Evolutionary conservation across 208 protist genomes (phyloP).

Genomic region (Balamuthia mandrillaris): DNA sequence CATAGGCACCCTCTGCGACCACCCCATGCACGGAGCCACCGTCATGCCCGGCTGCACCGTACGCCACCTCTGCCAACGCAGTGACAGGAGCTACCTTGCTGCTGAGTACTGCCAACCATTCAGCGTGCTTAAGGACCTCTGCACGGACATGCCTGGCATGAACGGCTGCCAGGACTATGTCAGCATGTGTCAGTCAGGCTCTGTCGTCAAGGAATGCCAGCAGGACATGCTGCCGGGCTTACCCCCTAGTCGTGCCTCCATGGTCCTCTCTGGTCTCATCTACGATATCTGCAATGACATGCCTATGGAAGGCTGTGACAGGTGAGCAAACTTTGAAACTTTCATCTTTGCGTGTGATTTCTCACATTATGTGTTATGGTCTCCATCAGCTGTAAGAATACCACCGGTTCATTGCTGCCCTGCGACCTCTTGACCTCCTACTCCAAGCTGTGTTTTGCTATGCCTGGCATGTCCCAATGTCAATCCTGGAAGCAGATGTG

Average conservation of each 20-base stretch:
- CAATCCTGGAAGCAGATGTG: constrained; percentile 10
- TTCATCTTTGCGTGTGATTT: background rate
- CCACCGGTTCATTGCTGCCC: background rate
- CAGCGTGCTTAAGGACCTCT: background rate
- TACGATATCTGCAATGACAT: constrained; percentile 29
- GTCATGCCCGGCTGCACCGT: background rate
- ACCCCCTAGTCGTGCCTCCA: background rate
- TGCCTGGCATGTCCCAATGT: constrained; percentile 31
- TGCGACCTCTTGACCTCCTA: background rate
- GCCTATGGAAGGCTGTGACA: constrained; percentile 24
- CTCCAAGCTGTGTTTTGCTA: background rate
- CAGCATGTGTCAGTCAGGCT: background rate
- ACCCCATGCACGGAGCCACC: too few relatives aligned
- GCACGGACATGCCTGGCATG: constrained; percentile 47
- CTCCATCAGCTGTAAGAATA: background rate
- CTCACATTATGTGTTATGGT: background rate
- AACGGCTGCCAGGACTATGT: constrained; percentile 11
- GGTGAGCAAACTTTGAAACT: background rate
- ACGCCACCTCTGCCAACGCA: background rate
- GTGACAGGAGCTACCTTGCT: background rate
- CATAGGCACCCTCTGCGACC: background rate
- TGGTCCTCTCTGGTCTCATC: background rate
- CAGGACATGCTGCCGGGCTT: background rate
- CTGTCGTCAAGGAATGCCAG: background rate
- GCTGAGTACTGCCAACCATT: background rate